Base-by-base conservation (phyloP, 192 early-diverging fungal species). In the Geranomyces variabilis region DNA sequence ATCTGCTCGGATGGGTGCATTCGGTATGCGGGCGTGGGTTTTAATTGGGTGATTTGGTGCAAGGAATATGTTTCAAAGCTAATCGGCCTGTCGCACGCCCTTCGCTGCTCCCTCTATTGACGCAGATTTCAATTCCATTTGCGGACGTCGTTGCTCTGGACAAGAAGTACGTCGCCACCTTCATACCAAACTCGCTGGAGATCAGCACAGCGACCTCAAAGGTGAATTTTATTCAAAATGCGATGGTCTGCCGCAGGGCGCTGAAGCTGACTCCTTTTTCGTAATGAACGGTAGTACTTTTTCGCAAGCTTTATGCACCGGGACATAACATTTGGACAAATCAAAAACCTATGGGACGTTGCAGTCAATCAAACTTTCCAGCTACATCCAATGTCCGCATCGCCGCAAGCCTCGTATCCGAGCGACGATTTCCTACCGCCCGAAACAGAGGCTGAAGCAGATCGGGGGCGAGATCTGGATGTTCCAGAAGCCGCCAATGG, bases 151-250 rank as follows among this genome's bases (percentile, higher is more conserved):
- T 73, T 3, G 69, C 75, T 10, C 53, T 84, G 14, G 75, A 79
- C 33, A 84, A 80, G 59, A 68, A 73, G 44, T 72, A 74, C 48
- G 74, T 84, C 46, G 83, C 70, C 1, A 78, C 73, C 14, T 69
- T 84, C 33, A 81, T 84, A 63, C 80, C 79, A 43, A 84, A 81
- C 55, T 63, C 80, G 1, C 67, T 84, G 13, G 80, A 84, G 57
- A 65, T 84, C 41, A 24, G 41, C n/a, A 78, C 71, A n/a, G 67
- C 60, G 31, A 36, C 69, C 26, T 70, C 51, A 55, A 1, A 29
- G 22, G 17, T n/a, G 19, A 15, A 41, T 41, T 41, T 7, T 57
- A 8, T 55, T 75, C 33, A 0, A 0, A 34, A 53, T 33, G 12
- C 53, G 36, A 0, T n/a, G 10, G 22, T 36, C 36, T 48, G 10